Base-by-base conservation (phyloP, 2,329 filamentous ascomycete genomes). In the Orbilia oligospora region DNA sequence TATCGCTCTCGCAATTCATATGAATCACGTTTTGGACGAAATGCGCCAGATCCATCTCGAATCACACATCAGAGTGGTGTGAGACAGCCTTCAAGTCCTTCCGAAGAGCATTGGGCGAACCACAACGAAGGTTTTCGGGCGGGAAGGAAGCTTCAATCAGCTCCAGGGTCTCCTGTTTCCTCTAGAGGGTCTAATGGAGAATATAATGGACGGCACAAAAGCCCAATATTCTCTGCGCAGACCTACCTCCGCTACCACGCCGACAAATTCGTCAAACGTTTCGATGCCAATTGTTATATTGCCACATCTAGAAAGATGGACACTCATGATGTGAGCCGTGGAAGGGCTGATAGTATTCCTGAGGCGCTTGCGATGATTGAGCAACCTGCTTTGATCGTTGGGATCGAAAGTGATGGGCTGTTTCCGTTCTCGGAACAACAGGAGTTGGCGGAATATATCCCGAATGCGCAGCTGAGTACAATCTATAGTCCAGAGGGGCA, bases 261-360 rank as follows among this genome's bases (percentile, higher is more conserved):
- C 71, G 89, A 91, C 82, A 99, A 99, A 85, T 99, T 99, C 82
- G 96, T 98, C 82, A 94, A 93, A 84, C 92, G 96, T 9, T 99
- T 98, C 84, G 96, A 99, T 85, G 93, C 94, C 82, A 99, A 99
- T 84, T 99, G 96, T 86, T 99, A 99, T 86, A 98, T 99, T 81
- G 94, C 96, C 81, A 97, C 99, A 85, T 98, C 96, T 3, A 92
- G 96, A 82, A 99, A 99, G 85, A 89, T 99, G 16, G 96, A 99
- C 84, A 98, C 96, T 0, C 96, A 99, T 84, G 96, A 99, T 84
- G 90, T 99, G 27, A 97, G 94, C 14, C 90, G 94, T 49, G 89
- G 91, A 83, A 91, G 95, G 4, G 86, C 85, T 18, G 82, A 86
- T 48, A 87, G 88, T 27, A 90, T 97, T 36, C 88, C 89, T 27